A percentile compares a stretch with the other conserved stretches of the same genome.
These are phyloP conservation scores for Aspergillus pseudonomiae DNA, from an alignment of 2,329 filamentous ascomycete genomes.

Conservation along the genomic window DNA sequence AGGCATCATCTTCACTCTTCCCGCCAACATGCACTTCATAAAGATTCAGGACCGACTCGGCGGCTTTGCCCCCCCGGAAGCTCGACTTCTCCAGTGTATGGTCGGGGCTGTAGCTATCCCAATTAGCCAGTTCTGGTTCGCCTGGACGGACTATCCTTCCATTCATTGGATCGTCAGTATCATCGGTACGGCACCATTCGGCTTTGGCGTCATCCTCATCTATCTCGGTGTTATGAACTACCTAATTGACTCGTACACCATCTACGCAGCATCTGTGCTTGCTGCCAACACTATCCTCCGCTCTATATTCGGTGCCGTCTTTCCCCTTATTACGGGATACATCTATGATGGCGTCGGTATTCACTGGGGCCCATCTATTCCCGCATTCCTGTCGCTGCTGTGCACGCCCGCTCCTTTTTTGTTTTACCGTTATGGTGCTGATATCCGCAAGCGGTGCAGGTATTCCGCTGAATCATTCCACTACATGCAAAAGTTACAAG, in stretches of 20 bases:
- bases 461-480: conserved; percentile 5
- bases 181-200: conserved; percentile 1
- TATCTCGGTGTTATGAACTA: conserved; percentile 10
- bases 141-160: conserved; percentile 8
- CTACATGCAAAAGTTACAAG: not conserved
- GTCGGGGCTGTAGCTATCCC: conserved; percentile 5
- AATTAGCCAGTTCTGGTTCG: conserved; percentile 11
- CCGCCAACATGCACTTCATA: conserved; percentile 6
- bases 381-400: conserved; percentile 7
- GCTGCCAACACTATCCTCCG: conserved; percentile 1
- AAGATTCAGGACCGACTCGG: not conserved
- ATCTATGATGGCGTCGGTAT: conserved; percentile 8
- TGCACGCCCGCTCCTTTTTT: conserved; percentile 7
- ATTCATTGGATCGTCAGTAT: conserved; percentile 11
- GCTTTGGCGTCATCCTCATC: conserved; percentile 10
- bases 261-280: conserved; percentile 8
- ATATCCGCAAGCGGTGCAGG: conserved; percentile 5
- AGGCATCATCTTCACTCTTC: conserved; percentile 1
- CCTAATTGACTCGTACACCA: conserved; percentile 10
- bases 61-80: conserved; percentile 9
- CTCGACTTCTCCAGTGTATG: conserved; percentile 9
- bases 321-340: conserved; percentile 8
- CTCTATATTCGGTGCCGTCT: conserved; percentile 1
- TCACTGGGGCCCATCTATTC: conserved; percentile 7
- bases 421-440: conserved; percentile 1